These are phyloP conservation scores for Trypanosomatidae sp. DNA, from an alignment of 208 protist genomes.

Conservation along the genomic window DNA sequence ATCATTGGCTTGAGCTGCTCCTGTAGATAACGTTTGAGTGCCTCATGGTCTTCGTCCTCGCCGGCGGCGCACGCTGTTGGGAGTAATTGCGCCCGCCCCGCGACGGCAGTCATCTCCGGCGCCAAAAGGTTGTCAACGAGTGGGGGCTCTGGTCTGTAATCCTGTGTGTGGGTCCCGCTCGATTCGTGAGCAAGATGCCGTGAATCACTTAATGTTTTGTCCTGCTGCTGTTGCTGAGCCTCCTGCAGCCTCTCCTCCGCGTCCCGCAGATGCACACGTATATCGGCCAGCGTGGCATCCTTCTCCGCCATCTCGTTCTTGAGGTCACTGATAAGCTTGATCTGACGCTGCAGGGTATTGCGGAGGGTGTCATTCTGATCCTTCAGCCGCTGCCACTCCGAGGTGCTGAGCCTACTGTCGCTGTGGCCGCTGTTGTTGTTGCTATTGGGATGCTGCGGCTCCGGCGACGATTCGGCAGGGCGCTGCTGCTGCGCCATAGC, in stretches of 20 bases:
- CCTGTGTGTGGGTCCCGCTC: not conserved
- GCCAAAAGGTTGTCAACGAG: conserved; percentile 7
- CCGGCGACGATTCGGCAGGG: conserved; percentile 18
- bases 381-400: conserved; percentile 27
- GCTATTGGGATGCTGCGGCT: conserved; percentile 22
- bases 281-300: conserved; percentile 3
- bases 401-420: not conserved
- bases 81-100: not conserved
- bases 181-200: not conserved
- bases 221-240: conserved; percentile 1
- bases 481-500: conserved; percentile 5
- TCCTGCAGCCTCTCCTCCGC: conserved; percentile 6
- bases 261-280: not conserved
- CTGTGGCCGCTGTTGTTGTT: not conserved
- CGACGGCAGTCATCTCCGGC: conserved; percentile 12
- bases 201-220: conserved; percentile 1
- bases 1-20: conserved; percentile 20
- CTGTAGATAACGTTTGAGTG: conserved; percentile 9
- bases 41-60: conserved; percentile 1
- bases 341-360: conserved; percentile 23
- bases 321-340: conserved; percentile 15
- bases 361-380: conserved; percentile 30
- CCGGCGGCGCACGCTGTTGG: not conserved
- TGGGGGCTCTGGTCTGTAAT: conserved; percentile 7
- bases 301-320: conserved; percentile 11